These are phyloP conservation scores for Phylloporus rhodoxanthus DNA, from an alignment of 768 basidiomycete species.

Conservation along the genomic window DNA sequence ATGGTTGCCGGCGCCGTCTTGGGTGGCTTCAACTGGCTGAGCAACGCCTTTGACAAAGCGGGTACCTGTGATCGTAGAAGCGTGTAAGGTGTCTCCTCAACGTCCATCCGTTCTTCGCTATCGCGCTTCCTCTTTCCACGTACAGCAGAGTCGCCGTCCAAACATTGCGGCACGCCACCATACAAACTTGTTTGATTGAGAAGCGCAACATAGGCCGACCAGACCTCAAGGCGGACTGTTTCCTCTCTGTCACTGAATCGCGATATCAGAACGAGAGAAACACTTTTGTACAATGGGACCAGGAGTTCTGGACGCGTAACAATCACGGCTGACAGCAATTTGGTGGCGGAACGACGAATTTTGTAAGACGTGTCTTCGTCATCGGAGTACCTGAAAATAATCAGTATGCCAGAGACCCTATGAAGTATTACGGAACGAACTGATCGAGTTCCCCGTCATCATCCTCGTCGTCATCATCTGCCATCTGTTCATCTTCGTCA, in stretches of 20 bases:
- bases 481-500: conserved; percentile 58
- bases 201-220: conserved; percentile 77
- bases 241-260: conserved; percentile 94
- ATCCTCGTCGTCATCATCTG: conserved; percentile 61
- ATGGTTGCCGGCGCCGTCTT: conserved; percentile 74
- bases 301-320: conserved; percentile 88
- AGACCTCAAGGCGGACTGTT: conserved; percentile 88
- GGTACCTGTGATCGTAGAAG: conserved; percentile 75
- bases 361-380: conserved; percentile 99
- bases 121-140: conserved; percentile 74
- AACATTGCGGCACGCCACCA: conserved; percentile 53
- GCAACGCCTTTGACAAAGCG: conserved; percentile 67
- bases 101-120: conserved; percentile 65
- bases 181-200: conserved; percentile 82
- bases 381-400: conserved; percentile 72
- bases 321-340: conserved; percentile 79
- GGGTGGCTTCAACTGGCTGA: conserved; percentile 78
- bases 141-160: conserved; percentile 41
- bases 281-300: conserved; percentile 67
- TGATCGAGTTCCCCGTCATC: conserved; percentile 80
- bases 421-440: conserved; percentile 36
- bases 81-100: conserved; percentile 65
- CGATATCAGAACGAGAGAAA: conserved; percentile 85
- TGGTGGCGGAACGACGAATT: conserved; percentile 89
- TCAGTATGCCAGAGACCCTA: not conserved